Percentiles rank a stretch among this genome's conserved stretches.
These are phyloP conservation scores for Zymoseptoria brevis DNA, from an alignment of 2,329 filamentous ascomycete genomes.

Conservation along the genomic window DNA sequence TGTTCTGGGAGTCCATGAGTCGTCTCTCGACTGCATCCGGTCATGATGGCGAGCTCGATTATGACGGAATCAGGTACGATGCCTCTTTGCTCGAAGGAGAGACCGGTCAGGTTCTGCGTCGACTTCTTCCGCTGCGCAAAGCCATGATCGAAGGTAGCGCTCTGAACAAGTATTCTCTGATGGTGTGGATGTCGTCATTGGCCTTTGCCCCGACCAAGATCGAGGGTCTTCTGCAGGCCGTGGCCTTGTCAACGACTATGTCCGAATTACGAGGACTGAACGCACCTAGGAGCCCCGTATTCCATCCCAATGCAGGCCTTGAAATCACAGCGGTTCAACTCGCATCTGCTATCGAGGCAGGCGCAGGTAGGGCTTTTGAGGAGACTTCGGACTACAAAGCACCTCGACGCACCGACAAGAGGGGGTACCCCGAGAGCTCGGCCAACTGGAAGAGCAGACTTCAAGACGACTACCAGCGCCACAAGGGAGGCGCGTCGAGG, in stretches of 20 bases:
- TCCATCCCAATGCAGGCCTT: neutral
- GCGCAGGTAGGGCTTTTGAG: neutral
- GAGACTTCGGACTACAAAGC: neutral
- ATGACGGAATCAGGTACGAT: slow-evolving; percentile 1
- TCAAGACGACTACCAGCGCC: slow-evolving; percentile 3
- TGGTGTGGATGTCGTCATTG: slow-evolving; percentile 29
- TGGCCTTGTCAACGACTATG: neutral
- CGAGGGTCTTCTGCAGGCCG: slow-evolving; percentile 28
- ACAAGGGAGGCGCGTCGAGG: neutral
- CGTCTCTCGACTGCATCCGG: slow-evolving; percentile 1
- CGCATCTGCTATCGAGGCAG: neutral
- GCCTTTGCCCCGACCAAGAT: slow-evolving; percentile 30
- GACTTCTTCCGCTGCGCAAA: slow-evolving; percentile 1
- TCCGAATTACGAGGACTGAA: neutral
- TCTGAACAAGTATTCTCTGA: slow-evolving; percentile 7
- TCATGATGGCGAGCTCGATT: neutral
- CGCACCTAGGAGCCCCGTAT: neutral
- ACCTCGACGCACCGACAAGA: neutral
- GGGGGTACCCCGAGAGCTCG: neutral
- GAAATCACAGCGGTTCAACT: neutral
- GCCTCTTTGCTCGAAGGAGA: neutral
- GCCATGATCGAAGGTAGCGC: neutral
- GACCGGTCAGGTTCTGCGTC: neutral
- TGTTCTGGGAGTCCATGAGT: slow-evolving; percentile 3
- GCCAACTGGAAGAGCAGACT: neutral